Base-by-base conservation (phyloP, 2,329 filamentous ascomycete genomes). In the Falciphora oryzae region DNA sequence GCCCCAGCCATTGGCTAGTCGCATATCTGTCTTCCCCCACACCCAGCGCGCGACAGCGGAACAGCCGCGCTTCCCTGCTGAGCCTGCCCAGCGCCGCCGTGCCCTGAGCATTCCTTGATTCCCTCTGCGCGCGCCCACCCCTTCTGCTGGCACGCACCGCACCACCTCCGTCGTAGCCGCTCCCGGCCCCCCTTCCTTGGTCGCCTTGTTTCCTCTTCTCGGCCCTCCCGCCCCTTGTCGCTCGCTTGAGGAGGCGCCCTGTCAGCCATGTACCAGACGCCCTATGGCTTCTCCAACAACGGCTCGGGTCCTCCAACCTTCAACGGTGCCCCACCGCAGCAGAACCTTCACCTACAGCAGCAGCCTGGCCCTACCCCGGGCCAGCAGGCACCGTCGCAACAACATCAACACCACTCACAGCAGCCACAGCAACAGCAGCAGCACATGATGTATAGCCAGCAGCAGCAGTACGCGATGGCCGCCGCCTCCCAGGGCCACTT, bases 341-440 rank as follows among this genome's bases (percentile, higher is more conserved):
- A 80, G 73, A 79, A 76, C 69, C 74, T 75, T 74, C 79, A 77
- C 70, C 74, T 80, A 75, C 80, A 81, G 73, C 79, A 77, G 22
- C 44, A n/a, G 44, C 44, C 44, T n/a, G 44, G 44, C 44, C 44
- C 44, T 53, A n/a, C 44, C 44, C 44, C 44, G 22, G 77, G 76
- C 68, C 73, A 73, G 65, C 77, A 77, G 69, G 27, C 44, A 50
- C 76, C 75, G 65, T 81, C 82, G 71, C 81, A 81, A 74, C 81
- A 84, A 75, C 85, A 82, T 70, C 81, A 82, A 71, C 81, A 81
- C 74, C 81, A 85, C 77, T 85, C 86, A 82, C 86, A 84, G 75
- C 84, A 84, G 73, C 59, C 32, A 22, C 59, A 60, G 31, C 59
- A 85, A 73, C 83, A 85, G 73, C 83, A 82, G 44, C 81, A 82